Conservation (phyloP, 179 eudicot genomes). For the Corrigiola litoralis region DNA sequence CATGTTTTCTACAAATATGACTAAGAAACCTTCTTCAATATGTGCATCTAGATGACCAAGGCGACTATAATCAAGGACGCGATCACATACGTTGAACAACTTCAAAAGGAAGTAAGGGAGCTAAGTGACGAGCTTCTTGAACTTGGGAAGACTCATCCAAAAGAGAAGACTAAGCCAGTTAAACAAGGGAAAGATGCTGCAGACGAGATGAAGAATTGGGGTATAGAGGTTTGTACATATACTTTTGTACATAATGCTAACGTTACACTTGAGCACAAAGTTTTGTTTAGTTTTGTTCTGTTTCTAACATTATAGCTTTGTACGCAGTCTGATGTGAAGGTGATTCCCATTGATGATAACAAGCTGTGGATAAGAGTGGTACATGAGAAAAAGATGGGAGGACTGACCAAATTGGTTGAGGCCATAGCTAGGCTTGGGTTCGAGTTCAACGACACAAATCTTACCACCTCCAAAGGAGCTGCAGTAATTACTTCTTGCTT, state of each 20-base stretch:
- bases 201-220: conserved; percentile 43
- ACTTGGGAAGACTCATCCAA: conserved; percentile 37
- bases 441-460: conserved; percentile 47
- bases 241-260: neutral
- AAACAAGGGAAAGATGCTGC: conserved; percentile 9
- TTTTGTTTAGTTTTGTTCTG: neutral
- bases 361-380: conserved; percentile 72
- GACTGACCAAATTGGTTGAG: conserved; percentile 53
- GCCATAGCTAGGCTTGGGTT: conserved; percentile 51
- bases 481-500: conserved; percentile 56
- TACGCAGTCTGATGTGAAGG: conserved; percentile 60
- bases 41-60: conserved; percentile 58
- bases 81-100: conserved; percentile 61
- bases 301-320: neutral
- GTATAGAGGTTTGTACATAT: conserved; percentile 38
- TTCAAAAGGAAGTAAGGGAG: conserved; percentile 36
- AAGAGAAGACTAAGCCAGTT: conserved; percentile 23
- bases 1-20: neutral
- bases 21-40: neutral
- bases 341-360: conserved; percentile 40
- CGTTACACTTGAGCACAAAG: no score
- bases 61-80: conserved; percentile 75
- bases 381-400: conserved; percentile 46
- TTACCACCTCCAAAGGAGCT: conserved; percentile 56
- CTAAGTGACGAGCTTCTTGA: conserved; percentile 53